Evolutionary conservation across 257 asterid genomes (phyloP).

Genomic region (Plectranthus barbatus): DNA sequence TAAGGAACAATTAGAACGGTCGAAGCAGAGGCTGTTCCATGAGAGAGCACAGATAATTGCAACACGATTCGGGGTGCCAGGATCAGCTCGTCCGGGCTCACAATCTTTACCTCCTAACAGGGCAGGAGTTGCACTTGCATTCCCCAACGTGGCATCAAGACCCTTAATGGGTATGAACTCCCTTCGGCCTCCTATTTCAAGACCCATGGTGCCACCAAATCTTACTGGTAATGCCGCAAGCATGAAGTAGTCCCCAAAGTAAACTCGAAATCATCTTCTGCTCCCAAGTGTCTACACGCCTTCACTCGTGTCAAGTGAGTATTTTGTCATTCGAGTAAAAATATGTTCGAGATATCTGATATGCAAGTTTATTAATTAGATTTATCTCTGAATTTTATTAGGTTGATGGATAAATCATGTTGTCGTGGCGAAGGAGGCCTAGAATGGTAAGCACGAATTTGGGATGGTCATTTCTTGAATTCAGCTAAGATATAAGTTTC

Average conservation of each 20-base stretch:
- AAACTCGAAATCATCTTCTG: constrained; percentile 5
- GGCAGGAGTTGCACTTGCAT: constrained; percentile 34
- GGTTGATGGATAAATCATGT: constrained; percentile 7
- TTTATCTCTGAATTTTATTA: background rate
- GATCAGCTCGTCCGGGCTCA: constrained; percentile 47
- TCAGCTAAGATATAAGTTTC: background rate
- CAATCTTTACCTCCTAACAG: constrained; percentile 50
- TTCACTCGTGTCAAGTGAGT: constrained; percentile 33
- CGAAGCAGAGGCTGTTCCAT: constrained; percentile 78
- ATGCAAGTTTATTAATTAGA: background rate
- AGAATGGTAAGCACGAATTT: background rate
- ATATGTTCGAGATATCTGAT: too few species aligned
- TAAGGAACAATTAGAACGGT: constrained; percentile 79
- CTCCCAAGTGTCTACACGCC: constrained; percentile 10
- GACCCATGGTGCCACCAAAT: constrained; percentile 49
- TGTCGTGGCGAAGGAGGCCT: background rate
- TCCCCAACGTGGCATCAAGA: constrained; percentile 47
- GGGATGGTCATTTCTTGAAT: background rate
- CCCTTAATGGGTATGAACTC: constrained; percentile 52
- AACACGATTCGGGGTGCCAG: constrained; percentile 61
- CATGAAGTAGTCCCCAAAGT: constrained; percentile 36
- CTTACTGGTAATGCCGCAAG: constrained; percentile 34
- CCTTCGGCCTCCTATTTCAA: constrained; percentile 56
- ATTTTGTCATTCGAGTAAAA: background rate
- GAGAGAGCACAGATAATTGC: constrained; percentile 91